Conservation (phyloP, 345 rosid genomes). For the Hibiscus mutabilis region DNA sequence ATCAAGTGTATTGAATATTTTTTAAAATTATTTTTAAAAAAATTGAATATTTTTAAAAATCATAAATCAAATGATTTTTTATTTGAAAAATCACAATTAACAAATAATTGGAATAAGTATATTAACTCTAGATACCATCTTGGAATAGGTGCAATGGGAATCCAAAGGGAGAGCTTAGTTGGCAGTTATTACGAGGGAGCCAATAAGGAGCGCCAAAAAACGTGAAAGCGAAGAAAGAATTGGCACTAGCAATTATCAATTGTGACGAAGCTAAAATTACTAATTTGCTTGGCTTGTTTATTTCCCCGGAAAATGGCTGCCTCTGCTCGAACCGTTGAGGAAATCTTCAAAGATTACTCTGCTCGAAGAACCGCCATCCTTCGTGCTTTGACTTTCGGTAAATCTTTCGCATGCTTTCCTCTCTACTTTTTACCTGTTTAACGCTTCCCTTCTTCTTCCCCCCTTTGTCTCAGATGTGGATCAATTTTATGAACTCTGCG, state of each 20-base stretch:
- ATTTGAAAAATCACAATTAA: no score
- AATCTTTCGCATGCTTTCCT: neutral
- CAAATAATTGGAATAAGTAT: no score
- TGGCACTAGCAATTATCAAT: neutral
- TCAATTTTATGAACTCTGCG: constrained; percentile 79
- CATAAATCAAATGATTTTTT: no score
- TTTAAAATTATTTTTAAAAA: no score
- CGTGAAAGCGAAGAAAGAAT: neutral
- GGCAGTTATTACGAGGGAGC: neutral
- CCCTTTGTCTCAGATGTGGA: constrained; percentile 62
- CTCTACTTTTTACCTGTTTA: neutral
- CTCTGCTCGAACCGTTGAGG: constrained; percentile 87
- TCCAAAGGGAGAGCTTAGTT: neutral
- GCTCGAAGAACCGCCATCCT: constrained; percentile 75
- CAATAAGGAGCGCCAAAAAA: neutral
- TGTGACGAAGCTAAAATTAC: neutral
- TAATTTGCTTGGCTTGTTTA: neutral
- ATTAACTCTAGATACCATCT: no score
- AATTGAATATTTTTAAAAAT: no score
- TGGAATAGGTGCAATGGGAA: no score
- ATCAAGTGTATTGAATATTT: no score
- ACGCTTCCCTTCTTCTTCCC: neutral
- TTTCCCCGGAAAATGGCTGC: constrained; percentile 24
- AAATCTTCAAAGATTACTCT: constrained; percentile 82
- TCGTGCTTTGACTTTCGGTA: constrained; percentile 88